phyloP scores from a whole-genome alignment of 1,139 yeast genomes.

The Meyerozyma athensensis region DNA sequence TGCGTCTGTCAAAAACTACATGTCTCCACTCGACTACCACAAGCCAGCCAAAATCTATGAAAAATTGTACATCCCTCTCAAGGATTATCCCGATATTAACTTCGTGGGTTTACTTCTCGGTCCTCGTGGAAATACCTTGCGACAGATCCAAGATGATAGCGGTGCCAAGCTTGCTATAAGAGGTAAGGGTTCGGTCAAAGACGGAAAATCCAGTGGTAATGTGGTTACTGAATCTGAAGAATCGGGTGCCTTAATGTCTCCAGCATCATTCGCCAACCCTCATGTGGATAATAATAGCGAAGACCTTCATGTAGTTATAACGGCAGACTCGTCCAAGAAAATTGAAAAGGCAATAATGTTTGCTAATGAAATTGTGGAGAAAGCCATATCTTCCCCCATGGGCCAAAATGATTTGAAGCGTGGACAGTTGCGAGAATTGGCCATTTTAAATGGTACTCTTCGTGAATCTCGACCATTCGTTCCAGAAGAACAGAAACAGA shows the following conservation, averaged over 20 bases:
- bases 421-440: constrained; percentile 86
- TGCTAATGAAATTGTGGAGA: constrained; percentile 72
- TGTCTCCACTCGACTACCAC: constrained; percentile 76
- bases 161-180: constrained; percentile 86
- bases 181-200: constrained; percentile 94
- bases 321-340: constrained; percentile 77
- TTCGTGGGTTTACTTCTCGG: constrained; percentile 89
- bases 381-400: constrained; percentile 83
- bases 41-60: constrained; percentile 69
- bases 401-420: constrained; percentile 91
- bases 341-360: constrained; percentile 71
- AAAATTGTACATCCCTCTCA: constrained; percentile 79
- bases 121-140: constrained; percentile 90
- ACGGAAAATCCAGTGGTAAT: constrained; percentile 62
- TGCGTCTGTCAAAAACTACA: constrained; percentile 68
- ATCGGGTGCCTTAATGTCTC: constrained; percentile 12
- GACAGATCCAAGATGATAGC: constrained; percentile 73
- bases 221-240: constrained; percentile 26
- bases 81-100: constrained; percentile 87
- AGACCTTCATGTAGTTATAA: constrained; percentile 82
- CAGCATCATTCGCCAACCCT: constrained; percentile 22
- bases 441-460: constrained; percentile 89
- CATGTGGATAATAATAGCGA: constrained; percentile 40
- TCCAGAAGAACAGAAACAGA: constrained; percentile 46
- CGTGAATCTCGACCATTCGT: constrained; percentile 72